Conservation (phyloP, 768 basidiomycete species). For the Agaricus blazei region DNA sequence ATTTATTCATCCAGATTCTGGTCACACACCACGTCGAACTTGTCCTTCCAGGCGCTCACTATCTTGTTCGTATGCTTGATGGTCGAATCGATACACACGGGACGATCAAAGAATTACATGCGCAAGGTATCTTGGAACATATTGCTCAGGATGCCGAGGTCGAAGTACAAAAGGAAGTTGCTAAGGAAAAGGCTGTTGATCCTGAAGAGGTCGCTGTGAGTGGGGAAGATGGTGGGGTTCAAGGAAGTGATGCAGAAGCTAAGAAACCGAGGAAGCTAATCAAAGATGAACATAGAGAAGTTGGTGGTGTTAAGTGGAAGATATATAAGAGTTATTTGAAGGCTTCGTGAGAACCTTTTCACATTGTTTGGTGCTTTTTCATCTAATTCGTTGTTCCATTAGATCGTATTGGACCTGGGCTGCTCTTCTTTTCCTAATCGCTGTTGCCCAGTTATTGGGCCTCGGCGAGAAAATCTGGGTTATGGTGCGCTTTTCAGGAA, state of each 20-base stretch:
- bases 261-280: conserved; percentile 73
- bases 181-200: conserved; percentile 19
- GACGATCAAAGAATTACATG: conserved; percentile 55
- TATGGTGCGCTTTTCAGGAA: conserved; percentile 34
- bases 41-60: conserved; percentile 67
- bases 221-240: conserved; percentile 18
- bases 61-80: conserved; percentile 75
- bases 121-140: conserved; percentile 54
- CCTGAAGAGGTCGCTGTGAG: background rate
- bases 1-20: conserved; percentile 38
- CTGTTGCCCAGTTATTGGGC: conserved; percentile 47
- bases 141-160: conserved; percentile 49
- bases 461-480: conserved; percentile 72
- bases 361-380: background rate
- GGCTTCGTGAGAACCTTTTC: conserved; percentile 49
- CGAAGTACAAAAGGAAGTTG: conserved; percentile 41
- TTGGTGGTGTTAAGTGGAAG: conserved; percentile 78
- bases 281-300: conserved; percentile 78
- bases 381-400: background rate
- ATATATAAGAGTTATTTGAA: conserved; percentile 65
- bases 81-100: conserved; percentile 79
- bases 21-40: conserved; percentile 86
- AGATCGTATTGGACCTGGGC: conserved; percentile 69
- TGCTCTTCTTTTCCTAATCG: conserved; percentile 43
- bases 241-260: conserved; percentile 21